Conservation (phyloP, 1,139 yeast species). For the Kodamaea derodonti region DNA sequence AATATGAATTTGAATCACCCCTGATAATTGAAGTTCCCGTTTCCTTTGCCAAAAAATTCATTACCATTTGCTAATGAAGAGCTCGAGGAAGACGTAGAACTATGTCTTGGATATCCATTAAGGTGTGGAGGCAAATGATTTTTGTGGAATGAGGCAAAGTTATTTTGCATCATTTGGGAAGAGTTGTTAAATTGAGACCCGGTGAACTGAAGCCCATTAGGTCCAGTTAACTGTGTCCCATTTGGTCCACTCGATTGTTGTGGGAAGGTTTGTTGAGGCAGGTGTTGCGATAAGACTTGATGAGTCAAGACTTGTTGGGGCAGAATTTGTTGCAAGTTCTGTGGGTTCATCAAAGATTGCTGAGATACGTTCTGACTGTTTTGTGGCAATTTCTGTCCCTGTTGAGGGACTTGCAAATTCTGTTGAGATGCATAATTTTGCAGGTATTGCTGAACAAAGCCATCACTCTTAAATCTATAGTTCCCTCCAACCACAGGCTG, state of each 20-base stretch:
- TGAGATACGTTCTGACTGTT: background rate
- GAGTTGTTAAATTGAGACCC: too few species aligned
- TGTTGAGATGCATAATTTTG: background rate
- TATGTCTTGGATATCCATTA: background rate
- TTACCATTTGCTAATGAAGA: background rate
- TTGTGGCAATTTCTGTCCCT: conserved; percentile 4
- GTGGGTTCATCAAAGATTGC: background rate
- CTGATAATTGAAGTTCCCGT: background rate
- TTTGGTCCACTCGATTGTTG: too few species aligned
- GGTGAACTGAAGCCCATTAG: too few species aligned
- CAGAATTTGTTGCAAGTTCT: background rate
- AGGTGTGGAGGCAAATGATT: background rate
- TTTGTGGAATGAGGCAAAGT: too few species aligned
- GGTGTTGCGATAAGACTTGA: too few species aligned
- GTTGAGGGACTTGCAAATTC: background rate
- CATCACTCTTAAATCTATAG: background rate
- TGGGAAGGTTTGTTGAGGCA: too few species aligned
- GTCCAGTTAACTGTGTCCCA: too few species aligned
- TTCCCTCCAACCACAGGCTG: background rate
- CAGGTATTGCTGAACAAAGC: background rate
- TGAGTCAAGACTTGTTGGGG: too few species aligned
- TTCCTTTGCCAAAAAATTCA: background rate
- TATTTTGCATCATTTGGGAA: too few species aligned
- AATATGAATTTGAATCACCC: too few species aligned
- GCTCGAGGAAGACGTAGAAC: background rate